Evolutionary conservation across 179 eudicot species (phyloP), one percentile per base, ranked within the genome.

Genomic region (Spergularia azorica): DNA sequence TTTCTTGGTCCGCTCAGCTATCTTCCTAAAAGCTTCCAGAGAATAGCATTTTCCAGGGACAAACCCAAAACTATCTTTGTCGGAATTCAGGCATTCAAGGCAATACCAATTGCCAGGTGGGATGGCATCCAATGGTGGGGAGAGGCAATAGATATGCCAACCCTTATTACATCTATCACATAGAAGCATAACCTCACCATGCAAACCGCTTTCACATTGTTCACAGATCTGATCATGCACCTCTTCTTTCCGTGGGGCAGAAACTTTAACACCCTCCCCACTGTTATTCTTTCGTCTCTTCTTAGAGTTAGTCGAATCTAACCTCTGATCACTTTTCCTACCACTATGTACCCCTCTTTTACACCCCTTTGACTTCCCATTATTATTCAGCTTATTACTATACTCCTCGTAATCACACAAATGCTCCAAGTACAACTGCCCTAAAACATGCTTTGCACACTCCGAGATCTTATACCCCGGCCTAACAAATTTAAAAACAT

Each of bases 31-130:
- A 73, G 92, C 81, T 81, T 95, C 99, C 78, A 95, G 79, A 2
- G 97, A 85, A 60, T 83, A 86, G 48, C 81, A 78, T 80, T 86
- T 95, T 50, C 97, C 99, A 48, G 97, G 97, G 70, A 91, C 97
- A 84, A 95, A 95, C 72, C 99, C 99, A 84, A 95, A 95, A 76
- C 87, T 87, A 73, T 95, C 99, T 77, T 91, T 80, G 74, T 93
- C 97, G 12, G 95, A 91, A 83, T 91, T 95, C 80, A 93, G 76
- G 80, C 99, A 95, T 38, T 93, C 97, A n/a, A 90, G 86, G 82
- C 99, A 95, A 79, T 95, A 95, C 99, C 99, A 95, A 71, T 95
- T 95, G 58, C 99, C 99, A 18, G 84, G 85, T 5, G 99, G 99
- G 16, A 95, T 73, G 32, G 77, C 84, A 79, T 91, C 91, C 75